Evolutionary conservation across 225 moss, liverwort and hornwort genomes (phyloP).

Genomic region (Bryoerythrophyllum caledonicum): DNA sequence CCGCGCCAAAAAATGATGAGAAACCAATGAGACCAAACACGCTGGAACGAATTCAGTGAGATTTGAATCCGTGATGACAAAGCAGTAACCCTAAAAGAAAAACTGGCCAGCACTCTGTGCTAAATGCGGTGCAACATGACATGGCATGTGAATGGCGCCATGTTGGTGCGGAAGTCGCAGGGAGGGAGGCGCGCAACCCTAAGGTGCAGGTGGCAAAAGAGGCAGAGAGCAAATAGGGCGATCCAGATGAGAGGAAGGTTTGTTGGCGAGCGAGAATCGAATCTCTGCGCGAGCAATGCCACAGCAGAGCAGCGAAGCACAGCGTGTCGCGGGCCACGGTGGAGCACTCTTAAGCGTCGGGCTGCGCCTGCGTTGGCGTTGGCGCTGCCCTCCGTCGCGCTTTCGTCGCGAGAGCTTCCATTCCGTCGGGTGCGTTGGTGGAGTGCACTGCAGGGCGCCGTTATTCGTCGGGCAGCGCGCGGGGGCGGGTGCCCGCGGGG

Average conservation of each 20-base stretch:
- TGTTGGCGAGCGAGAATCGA: not conserved
- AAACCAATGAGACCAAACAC: too few species aligned
- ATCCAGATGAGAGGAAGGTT: not conserved
- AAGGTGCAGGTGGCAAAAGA: too few species aligned
- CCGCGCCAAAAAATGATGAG: too few species aligned
- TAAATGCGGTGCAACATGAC: too few species aligned
- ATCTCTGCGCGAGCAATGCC: too few species aligned
- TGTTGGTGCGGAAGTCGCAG: not conserved
- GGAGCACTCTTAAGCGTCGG: not conserved
- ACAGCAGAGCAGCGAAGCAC: not conserved
- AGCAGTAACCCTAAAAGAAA: conserved; percentile 2
- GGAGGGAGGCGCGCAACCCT: not conserved
- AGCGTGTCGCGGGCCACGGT: not conserved
- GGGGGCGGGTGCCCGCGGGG: too few species aligned
- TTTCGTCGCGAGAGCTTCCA: not conserved
- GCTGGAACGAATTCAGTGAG: not conserved
- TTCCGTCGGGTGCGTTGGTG: not conserved
- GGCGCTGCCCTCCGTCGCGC: not conserved
- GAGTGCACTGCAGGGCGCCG: too few species aligned
- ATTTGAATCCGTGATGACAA: not conserved
- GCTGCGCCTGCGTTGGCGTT: too few species aligned
- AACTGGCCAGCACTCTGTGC: not conserved
- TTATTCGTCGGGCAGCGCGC: not conserved
- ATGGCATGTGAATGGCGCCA: not conserved
- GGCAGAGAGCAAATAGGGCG: not conserved